Conservation (phyloP, 2,329 filamentous ascomycete species). For the Verticillium isaacii region DNA sequence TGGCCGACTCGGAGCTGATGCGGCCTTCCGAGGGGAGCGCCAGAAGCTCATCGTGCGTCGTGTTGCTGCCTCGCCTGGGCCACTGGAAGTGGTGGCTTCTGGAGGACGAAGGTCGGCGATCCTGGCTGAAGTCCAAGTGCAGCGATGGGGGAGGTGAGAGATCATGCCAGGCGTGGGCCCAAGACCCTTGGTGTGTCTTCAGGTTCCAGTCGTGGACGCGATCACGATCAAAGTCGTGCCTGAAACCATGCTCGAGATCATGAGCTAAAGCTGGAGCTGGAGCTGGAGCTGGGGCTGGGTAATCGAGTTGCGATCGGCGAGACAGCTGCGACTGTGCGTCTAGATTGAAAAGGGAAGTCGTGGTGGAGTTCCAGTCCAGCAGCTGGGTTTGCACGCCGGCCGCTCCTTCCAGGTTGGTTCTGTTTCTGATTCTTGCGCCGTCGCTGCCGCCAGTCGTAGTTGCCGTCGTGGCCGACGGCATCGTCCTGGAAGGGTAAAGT, state of each 20-base stretch:
- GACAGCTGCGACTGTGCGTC: neutral
- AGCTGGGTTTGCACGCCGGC: neutral
- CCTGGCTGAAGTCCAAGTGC: neutral
- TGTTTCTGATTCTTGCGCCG: neutral
- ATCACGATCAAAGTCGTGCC: neutral
- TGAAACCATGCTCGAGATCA: neutral
- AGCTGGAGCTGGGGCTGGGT: neutral
- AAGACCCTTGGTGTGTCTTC: neutral
- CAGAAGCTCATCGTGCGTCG: neutral
- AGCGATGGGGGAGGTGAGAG: neutral
- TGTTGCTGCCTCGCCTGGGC: neutral
- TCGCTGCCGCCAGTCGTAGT: neutral
- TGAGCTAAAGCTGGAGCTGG: neutral
- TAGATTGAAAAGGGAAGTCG: constrained; percentile 1
- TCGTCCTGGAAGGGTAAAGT: neutral
- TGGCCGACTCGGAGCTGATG: constrained; percentile 2
- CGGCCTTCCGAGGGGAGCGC: neutral
- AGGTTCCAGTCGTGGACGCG: neutral
- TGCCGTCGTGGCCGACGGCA: neutral
- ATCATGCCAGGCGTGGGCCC: neutral
- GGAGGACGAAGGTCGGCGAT: neutral
- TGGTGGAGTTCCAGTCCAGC: constrained; percentile 1
- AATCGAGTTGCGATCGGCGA: neutral
- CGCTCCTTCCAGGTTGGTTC: neutral
- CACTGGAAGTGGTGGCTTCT: neutral